Evolutionary conservation across 805 yeast genomes (phyloP), one percentile per base, ranked within the genome.

Genomic region (Myxozyma lipomycoides): DNA sequence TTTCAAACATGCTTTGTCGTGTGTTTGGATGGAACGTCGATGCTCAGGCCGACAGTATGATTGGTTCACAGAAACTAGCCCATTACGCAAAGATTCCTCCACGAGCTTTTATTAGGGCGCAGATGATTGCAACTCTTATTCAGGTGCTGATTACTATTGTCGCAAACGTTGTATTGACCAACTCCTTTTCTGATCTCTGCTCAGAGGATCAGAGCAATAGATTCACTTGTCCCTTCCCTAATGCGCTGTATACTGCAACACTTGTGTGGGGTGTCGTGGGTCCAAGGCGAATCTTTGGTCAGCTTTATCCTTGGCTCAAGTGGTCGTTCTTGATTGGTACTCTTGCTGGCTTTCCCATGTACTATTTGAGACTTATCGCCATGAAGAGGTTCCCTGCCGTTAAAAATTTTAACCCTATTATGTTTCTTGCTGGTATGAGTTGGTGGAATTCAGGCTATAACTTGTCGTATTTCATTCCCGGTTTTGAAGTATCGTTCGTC

Each of bases 221-320:
- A 48, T 78, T 78, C 63, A 70, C 67, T 38, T 74, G 78, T 58
- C 68, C 70, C 22, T 66, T 61, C 49, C 69, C 67, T 23, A 61
- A 63, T n/a, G 66, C 73, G 18, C 75, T 74, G 66, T 77, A 69
- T 63, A 65, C 73, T 25, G 77, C 81, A 3, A 73, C 80, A 5
- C 72, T 79, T 26, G 62, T 75, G 47, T 79, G 83, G 82, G 83
- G 83, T 54, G 62, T 72, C 2, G 73, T 82, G 62, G 86, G 86
- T 2, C 86, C 88, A 5, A 78, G 77, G 63, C 62, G 69, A 23
- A 60, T 68, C 15, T 63, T 70, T 32, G 19, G n/a, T 15, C 45
- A 49, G 25, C 38, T 58, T 19, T 61, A 61, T 42, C 56, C 59
- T 15, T 23, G 38, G 26, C 35, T 61, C 26, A 59, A 52, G 45